Evolutionary conservation across 2,329 filamentous ascomycete species (phyloP), one percentile per base, ranked within the genome.

Genomic region (Malbranchea zuffiana): DNA sequence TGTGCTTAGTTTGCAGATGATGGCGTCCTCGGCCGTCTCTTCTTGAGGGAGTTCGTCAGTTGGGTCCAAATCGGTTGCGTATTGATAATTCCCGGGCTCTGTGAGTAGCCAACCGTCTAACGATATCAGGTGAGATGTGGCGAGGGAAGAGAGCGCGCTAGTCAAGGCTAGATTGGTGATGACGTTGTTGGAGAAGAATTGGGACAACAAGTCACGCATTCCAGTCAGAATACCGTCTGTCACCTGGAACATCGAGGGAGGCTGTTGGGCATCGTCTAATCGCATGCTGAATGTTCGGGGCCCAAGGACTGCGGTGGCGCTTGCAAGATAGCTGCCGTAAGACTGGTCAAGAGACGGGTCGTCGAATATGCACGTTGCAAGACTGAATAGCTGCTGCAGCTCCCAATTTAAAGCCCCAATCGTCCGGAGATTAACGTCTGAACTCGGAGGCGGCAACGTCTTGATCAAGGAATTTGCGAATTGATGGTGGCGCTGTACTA

Each of bases 81-180:
- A 82, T 4, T 65, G 62, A 50, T 78, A 82, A 41, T 66, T 69
- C n/a, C 63, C 67, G 3, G 82, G 81, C 36, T 80, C 75, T 11
- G 84, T 78, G 4, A 88, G 66, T 19, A 96, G 65, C 88, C 90
- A 98, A n/a, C 82, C 82, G 52, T 95, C 85, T 8, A 95, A 69
- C 13, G 78, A 76, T 52, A 94, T 80, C 44, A 83, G 82, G 4
- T 85, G 82, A 49, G 90, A 96, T 1, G 82, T 77, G 7, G 82
- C 82, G 26, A 98, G 67, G 46, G 84, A 81, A 18, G 92, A 73
- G 28, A 96, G 68, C 1, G 82, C 74, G 50, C 92, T 83, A 0
- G 88, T 96, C 1, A 95, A 68, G 0, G 81, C 82, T 3, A 98
- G 65, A 48, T 98, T 98, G 2, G 82, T 87, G 49, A 95, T 85